Evolutionary conservation across 305 asterid genomes (phyloP), one percentile per base, ranked within the genome.

Genomic region (Ajuga reptans): DNA sequence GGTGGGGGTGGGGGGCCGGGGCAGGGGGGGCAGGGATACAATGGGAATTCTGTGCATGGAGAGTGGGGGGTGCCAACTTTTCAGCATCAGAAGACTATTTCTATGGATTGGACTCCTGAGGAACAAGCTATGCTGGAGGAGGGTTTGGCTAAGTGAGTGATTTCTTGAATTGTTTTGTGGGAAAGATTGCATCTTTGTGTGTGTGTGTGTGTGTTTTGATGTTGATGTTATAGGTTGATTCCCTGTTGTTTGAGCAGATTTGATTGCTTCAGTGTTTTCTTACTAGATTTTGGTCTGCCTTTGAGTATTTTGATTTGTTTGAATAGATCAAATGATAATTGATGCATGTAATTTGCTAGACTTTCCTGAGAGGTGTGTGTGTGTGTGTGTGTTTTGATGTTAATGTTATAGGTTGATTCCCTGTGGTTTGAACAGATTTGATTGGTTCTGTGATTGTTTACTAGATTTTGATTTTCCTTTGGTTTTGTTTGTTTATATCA

Each of bases 61-160:
- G 81, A 78, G 79, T 83, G 87, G 79, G 86, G 84, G 21, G 75
- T 81, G 47, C 90, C 92, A 31, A 85, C 84, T 75, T 91, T 89
- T 51, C 91, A 85, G 80, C 84, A 87, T 14, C 86, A 87, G 78
- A 90, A 84, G 67, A 84, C 78, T 27, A 82, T 91, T 70, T 84
- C 96, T 37, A 84, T 84, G 96, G 96, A 91, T 33, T 91, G 97
- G 97, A 89, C 88, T 11, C 85, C 83, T 4, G 96, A 91, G 39
- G 97, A 91, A 68, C 97, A 91, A 63, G 70, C 83, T 12, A 64
- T 77, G 0, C 62, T 91, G 66, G 97, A 91, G n/a, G 93, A 87
- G 43, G 88, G 89, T 34, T 74, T 87, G 70, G 72, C 75, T 54
- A 64, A 85, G 97, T 91, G 17, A 80, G 89, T 62, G 29, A n/a